Evolutionary conservation across 2,329 filamentous ascomycete species (phyloP), one percentile per base, ranked within the genome.

Genomic region (Sporothrix protearum): DNA sequence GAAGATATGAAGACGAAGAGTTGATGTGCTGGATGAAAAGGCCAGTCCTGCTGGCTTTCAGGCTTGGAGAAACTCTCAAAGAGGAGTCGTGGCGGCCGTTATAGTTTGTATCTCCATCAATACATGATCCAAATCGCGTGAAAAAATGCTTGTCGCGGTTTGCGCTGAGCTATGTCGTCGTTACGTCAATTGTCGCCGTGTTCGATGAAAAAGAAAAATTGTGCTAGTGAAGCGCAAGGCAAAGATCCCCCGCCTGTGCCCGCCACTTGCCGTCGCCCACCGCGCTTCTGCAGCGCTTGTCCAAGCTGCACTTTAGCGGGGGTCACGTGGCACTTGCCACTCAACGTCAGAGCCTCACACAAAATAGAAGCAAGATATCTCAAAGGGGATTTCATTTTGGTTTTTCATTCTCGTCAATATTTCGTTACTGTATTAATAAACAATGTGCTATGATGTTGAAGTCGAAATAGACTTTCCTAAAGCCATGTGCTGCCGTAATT

Each of bases 221-320:
- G 64, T 36, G 36, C 22, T 45, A 45, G 14, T 22, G 36, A 45
- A 19, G 22, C 36, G 45, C 42, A 19, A 47, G 42, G 42, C 12
- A 47, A 47, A 47, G 14, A 14, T 14, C 6, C 42, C 42, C 42
- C 12, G 14, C 12, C 19, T 2, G 36, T 45, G 30, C 57, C 57
- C 57, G 57, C 59, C 59, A 64, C 59, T 64, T 64, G 59, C 59
- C 59, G 59, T 64, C 59, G 33, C 59, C 59, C 59, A 64, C 59
- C 59, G 59, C 59, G 59, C 59, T 64, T 42, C 36, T 19, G 59
- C 36, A 64, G 59, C 59, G 59, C 36, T 42, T 64, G 36, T 28
- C 8, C 28, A 16, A 28, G 59, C 57, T 63, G 36, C 39, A 25
- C 39, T 64, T 64, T 45, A 64, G 59, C 28, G 22, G n/a, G 57